Evolutionary conservation across 2,329 filamentous ascomycete species (phyloP), one percentile per base, ranked within the genome.

Genomic region (Fusarium anguioides): DNA sequence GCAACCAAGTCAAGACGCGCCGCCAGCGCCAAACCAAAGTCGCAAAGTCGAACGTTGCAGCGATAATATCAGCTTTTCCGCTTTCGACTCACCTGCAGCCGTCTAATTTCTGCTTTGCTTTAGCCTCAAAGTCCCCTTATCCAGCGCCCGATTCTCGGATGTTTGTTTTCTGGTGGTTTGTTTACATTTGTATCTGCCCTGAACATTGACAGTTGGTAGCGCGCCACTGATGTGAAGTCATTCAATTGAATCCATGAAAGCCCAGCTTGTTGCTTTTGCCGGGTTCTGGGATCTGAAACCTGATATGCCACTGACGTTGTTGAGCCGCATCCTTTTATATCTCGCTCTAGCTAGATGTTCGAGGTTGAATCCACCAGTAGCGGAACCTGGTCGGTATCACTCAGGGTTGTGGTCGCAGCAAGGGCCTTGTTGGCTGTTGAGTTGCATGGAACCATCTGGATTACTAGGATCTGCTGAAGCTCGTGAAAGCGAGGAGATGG

Each of bases 91-190:
- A 57, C 49, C 44, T 66, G 62, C 60, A 66, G 66, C 63, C 52
- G 53, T 53, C 52, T 59, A 67, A 66, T 54, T 49, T 55, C 27
- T 58, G 57, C 66, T 54, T 27, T 45, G 20, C 39, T 53, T 49
- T 72, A 72, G 70, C 59, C 50, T 58, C 23, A 58, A 58, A 39
- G 50, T 45, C 44, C 59, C 60, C 59, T 63, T 41, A 58, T 58
- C 44, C 39, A 40, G 46, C 45, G 57, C 61, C 70, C 59, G 61
- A 64, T 64, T 36, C 45, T 72, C 60, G 66, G 48, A 56, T 35
- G 45, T 48, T 48, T 54, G 46, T 33, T 35, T 48, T 44, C 64
- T 45, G 54, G 45, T 49, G 31, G 44, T 57, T 29, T 59, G 26
- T 40, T 40, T 26, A 53, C 21, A 17, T 41, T 18, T 33, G 23